These are phyloP conservation scores for Chalciporus chontae DNA, from an alignment of 768 basidiomycete species.

Conservation along the genomic window DNA sequence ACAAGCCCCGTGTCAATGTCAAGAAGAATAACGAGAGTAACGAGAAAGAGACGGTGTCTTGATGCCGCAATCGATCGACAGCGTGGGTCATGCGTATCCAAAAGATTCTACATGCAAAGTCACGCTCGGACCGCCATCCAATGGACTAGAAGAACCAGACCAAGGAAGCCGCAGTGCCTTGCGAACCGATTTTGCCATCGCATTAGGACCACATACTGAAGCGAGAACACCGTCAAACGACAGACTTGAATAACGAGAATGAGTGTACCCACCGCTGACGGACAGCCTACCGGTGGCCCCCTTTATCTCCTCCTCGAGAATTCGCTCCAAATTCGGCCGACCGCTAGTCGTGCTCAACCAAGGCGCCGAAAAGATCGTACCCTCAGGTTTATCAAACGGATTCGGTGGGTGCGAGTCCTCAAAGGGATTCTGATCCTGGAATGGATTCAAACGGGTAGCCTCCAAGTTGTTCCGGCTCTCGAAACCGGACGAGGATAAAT, in stretches of 20 bases:
- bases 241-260: background rate
- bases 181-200: slow-evolving; percentile 35
- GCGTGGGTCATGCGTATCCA: slow-evolving; percentile 29
- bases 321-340: slow-evolving; percentile 37
- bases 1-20: no score
- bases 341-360: slow-evolving; percentile 31
- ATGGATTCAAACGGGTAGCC: background rate
- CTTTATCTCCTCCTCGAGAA: slow-evolving; percentile 36
- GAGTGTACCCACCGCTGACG: slow-evolving; percentile 38
- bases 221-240: background rate
- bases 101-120: slow-evolving; percentile 33
- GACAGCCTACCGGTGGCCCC: slow-evolving; percentile 33
- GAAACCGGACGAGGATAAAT: background rate
- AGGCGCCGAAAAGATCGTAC: background rate
- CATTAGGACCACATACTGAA: slow-evolving; percentile 44
- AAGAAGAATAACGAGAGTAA: no score
- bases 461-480: slow-evolving; percentile 4
- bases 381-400: background rate
- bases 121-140: slow-evolving; percentile 33
- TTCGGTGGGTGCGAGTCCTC: background rate
- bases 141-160: slow-evolving; percentile 18
- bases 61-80: background rate
- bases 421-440: background rate
- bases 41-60: no score
- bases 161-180: slow-evolving; percentile 34